phyloP scores from a whole-genome alignment of 345 rosid species.

The Ceriops zippeliana region DNA sequence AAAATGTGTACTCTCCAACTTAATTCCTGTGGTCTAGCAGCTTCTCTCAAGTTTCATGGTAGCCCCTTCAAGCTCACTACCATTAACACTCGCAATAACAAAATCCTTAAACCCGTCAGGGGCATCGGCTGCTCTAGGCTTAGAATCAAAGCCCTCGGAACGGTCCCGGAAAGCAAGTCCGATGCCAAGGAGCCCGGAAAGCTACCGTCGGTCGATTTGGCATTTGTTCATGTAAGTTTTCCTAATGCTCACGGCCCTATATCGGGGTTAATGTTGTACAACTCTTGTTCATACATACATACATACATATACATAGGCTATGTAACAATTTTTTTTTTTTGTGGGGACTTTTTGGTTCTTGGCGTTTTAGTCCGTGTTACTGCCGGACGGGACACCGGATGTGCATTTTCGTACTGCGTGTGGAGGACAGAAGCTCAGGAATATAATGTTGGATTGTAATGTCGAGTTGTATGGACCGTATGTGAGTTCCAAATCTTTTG shows the following conservation, averaged over 20 bases:
- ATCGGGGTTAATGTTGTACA: neutral
- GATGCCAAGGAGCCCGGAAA: slow-evolving; percentile 33
- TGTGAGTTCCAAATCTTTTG: slow-evolving; percentile 33
- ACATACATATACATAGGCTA: too few relatives aligned
- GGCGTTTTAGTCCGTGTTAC: slow-evolving; percentile 61
- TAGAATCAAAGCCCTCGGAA: slow-evolving; percentile 46
- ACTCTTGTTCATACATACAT: neutral
- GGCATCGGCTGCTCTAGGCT: slow-evolving; percentile 17
- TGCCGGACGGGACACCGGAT: slow-evolving; percentile 92
- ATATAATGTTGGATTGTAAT: slow-evolving; percentile 75
- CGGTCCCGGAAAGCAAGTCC: slow-evolving; percentile 40
- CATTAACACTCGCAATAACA: slow-evolving; percentile 8
- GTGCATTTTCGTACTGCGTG: slow-evolving; percentile 59
- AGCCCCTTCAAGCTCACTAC: slow-evolving; percentile 19
- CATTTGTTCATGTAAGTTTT: slow-evolving; percentile 79
- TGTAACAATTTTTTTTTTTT: neutral
- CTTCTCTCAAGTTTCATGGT: slow-evolving; percentile 32
- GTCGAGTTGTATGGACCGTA: slow-evolving; percentile 90
- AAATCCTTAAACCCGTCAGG: slow-evolving; percentile 23
- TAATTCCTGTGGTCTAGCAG: slow-evolving; percentile 42
- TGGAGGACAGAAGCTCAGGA: slow-evolving; percentile 91
- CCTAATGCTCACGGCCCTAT: too few relatives aligned
- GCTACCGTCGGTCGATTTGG: slow-evolving; percentile 62
- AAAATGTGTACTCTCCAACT: slow-evolving; percentile 63
- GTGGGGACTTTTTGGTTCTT: neutral